These are phyloP conservation scores for Candida tibetensis DNA, from an alignment of 805 yeast genomes.

Conservation along the genomic window DNA sequence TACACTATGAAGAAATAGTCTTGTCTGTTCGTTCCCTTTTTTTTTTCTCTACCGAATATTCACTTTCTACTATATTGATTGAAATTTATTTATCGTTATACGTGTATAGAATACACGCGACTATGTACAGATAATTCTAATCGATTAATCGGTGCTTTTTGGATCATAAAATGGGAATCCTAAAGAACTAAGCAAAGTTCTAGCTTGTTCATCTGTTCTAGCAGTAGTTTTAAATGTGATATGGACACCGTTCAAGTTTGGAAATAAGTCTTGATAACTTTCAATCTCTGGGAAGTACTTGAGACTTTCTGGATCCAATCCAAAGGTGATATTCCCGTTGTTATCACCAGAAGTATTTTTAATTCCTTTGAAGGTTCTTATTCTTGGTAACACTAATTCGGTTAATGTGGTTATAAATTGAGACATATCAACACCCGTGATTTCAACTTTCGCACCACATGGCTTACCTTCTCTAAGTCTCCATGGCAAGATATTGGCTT, in stretches of 20 bases:
- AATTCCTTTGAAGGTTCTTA: slow-evolving; percentile 82
- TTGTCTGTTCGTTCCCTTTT: no score
- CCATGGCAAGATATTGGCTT: slow-evolving; percentile 81
- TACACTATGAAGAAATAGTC: no score
- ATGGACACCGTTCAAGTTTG: slow-evolving; percentile 81
- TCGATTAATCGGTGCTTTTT: background rate
- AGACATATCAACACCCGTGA: slow-evolving; percentile 76
- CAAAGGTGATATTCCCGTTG: slow-evolving; percentile 83
- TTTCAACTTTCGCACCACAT: slow-evolving; percentile 83
- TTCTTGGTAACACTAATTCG: slow-evolving; percentile 90
- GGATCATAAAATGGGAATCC: slow-evolving; percentile 69
- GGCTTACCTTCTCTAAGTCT: slow-evolving; percentile 81
- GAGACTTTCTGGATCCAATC: slow-evolving; percentile 73
- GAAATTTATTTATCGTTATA: no score
- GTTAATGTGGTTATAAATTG: slow-evolving; percentile 85
- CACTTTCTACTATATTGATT: no score
- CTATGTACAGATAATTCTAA: no score
- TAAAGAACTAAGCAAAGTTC: slow-evolving; percentile 74
- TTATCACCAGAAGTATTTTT: slow-evolving; percentile 76
- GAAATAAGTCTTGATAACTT: slow-evolving; percentile 85
- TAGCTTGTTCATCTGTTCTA: slow-evolving; percentile 85
- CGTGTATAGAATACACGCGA: no score
- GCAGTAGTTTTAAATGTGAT: slow-evolving; percentile 85
- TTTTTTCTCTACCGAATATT: no score
- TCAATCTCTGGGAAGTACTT: slow-evolving; percentile 92